Evolutionary conservation across 2,329 filamentous ascomycete genomes (phyloP).

Genomic region (Aschersonia sp.): DNA sequence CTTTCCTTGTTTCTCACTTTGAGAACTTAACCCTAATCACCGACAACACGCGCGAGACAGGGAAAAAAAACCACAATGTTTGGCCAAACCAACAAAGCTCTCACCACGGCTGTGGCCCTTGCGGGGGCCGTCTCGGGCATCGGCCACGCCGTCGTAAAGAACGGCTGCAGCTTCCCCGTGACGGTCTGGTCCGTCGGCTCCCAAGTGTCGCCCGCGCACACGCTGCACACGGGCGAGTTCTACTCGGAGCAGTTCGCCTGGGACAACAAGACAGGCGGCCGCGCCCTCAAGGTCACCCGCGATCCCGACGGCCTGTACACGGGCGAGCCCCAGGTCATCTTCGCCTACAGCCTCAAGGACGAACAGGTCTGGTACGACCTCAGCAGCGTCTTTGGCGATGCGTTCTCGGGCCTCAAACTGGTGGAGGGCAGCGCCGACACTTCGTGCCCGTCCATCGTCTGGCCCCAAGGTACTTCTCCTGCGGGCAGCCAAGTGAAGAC

Average conservation of each 20-base stretch:
- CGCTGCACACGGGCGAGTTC: conserved; percentile 12
- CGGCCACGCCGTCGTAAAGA: conserved; percentile 20
- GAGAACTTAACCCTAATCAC: too few species aligned
- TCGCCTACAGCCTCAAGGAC: conserved; percentile 22
- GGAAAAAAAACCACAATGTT: conserved; percentile 4
- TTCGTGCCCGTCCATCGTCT: conserved; percentile 20
- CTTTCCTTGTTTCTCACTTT: too few species aligned
- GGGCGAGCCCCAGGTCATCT: conserved; percentile 23
- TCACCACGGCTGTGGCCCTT: conserved; percentile 3
- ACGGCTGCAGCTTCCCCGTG: conserved; percentile 20
- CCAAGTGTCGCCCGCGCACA: conserved; percentile 11
- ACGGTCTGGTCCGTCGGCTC: conserved; percentile 24
- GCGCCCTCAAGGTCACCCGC: conserved; percentile 22
- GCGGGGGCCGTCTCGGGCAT: conserved; percentile 7
- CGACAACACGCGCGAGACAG: too few species aligned
- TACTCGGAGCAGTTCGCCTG: conserved; percentile 18
- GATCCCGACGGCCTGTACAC: conserved; percentile 21
- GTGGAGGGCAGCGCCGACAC: conserved; percentile 13
- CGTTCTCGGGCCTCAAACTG: conserved; percentile 19
- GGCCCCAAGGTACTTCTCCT: conserved; percentile 18
- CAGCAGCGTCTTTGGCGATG: conserved; percentile 23
- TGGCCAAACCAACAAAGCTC: conserved; percentile 2
- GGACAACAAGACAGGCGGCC: conserved; percentile 23
- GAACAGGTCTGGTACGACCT: conserved; percentile 23
- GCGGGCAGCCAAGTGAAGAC: conserved; percentile 22